Percentiles rank a stretch among this genome's conserved stretches.
Conservation (phyloP, 768 basidiomycete genomes). For the Rhodotorula toruloides region DNA sequence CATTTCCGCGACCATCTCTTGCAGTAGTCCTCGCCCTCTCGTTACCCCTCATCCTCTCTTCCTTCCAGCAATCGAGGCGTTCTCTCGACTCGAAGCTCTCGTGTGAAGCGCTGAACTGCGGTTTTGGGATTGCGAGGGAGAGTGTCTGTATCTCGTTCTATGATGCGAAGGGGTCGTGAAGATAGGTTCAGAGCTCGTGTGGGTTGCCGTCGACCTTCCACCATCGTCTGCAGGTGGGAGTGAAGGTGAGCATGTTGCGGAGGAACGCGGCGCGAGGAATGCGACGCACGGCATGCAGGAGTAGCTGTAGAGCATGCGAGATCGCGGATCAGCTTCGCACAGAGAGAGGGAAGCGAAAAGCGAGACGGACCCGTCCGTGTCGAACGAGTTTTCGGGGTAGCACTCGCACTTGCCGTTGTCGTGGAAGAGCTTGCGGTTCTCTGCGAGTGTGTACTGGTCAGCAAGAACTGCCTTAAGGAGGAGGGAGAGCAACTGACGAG, state of each 20-base stretch:
- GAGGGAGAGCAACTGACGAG: constrained; percentile 53
- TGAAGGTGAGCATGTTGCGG: neutral
- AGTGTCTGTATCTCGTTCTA: too few species aligned
- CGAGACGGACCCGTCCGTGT: constrained; percentile 10
- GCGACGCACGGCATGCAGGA: constrained; percentile 8
- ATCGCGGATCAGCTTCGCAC: neutral
- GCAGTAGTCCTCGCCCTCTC: too few species aligned
- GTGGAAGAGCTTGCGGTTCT: constrained; percentile 6
- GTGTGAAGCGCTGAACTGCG: too few species aligned
- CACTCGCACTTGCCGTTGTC: constrained; percentile 34
- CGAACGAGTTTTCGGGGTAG: constrained; percentile 27
- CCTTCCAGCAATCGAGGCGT: too few species aligned
- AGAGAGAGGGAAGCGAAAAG: constrained; percentile 5
- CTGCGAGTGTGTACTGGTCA: neutral
- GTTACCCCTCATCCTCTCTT: too few species aligned
- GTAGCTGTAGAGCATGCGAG: constrained; percentile 8
- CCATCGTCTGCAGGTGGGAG: constrained; percentile 3
- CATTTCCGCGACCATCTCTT: constrained; percentile 49
- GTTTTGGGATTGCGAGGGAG: too few species aligned
- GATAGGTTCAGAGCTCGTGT: too few species aligned
- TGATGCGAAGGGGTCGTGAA: too few species aligned
- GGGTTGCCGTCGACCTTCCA: constrained; percentile 4
- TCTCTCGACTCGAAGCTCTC: too few species aligned
- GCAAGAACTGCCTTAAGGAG: too few species aligned
- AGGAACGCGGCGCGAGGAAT: neutral